These are phyloP conservation scores for Ulvella scutata DNA, from an alignment of 139 green algal genomes.

Conservation along the genomic window DNA sequence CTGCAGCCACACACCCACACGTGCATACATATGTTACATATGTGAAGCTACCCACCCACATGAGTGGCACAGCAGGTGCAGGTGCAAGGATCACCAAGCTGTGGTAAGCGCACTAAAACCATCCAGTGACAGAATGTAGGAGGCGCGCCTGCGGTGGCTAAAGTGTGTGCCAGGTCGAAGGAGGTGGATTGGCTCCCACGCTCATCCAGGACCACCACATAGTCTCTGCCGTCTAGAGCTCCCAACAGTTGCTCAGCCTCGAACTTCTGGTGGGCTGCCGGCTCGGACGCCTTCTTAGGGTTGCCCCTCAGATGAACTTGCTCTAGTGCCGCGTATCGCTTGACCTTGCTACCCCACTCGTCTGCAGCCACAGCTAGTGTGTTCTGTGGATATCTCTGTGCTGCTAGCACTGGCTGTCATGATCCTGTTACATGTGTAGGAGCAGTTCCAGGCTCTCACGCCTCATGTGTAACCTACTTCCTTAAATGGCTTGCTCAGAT, in stretches of 20 bases:
- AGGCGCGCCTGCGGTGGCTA: not conserved
- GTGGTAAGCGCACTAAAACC: too few species aligned
- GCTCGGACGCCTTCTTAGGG: not conserved
- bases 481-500: too few species aligned
- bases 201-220: not conserved
- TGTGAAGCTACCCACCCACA: too few species aligned
- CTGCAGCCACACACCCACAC: too few species aligned
- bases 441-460: too few species aligned
- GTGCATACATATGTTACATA: too few species aligned
- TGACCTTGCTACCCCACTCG: not conserved
- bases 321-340: not conserved
- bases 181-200: not conserved
- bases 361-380: not conserved
- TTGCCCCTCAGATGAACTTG: not conserved
- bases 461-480: too few species aligned
- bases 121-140: too few species aligned
- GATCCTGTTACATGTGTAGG: too few species aligned
- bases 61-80: too few species aligned
- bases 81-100: too few species aligned
- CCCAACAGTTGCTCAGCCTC: not conserved
- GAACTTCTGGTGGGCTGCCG: not conserved
- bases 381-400: not conserved
- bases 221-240: not conserved
- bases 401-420: too few species aligned
- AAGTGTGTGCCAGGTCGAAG: not conserved